Evolutionary conservation across 768 basidiomycete genomes (phyloP), one percentile per base, ranked within the genome.

Genomic region (Cystofilobasidium bisporidii): DNA sequence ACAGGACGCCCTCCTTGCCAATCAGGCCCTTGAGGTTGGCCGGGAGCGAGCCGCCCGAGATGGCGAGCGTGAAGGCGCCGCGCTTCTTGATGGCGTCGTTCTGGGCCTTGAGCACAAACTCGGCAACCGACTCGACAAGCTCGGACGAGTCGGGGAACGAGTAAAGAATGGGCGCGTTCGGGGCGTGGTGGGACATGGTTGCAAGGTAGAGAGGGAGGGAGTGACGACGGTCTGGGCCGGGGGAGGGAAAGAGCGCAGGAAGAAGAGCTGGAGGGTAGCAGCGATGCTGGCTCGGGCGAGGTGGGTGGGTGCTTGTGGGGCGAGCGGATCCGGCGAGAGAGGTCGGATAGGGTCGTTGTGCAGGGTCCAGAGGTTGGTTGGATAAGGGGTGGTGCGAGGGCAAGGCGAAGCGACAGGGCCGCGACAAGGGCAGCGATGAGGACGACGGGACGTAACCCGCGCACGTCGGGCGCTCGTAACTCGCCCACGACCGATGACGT

Each of bases 31-130:
- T 81, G 72, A 99, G 84, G 78, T 88, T 75, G 72, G 84, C 85
- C 32, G 94, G 92, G 45, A 98, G 82, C 0, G 88, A 89, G 11
- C 96, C 94, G 15, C 96, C 96, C 5, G 91, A 94, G 73, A 98
- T 80, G 66, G 96, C 96, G 75, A 99, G 75, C 64, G 91, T 88
- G 81, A 99, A 99, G 69, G 83, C 84, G 74, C 87, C 88, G 78
- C 90, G 86, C 79, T 88, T 91, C 75, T 85, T 84, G 74, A 98
- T 81, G 45, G 93, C 84, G 30, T 97, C 91, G 70, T 83, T 87
- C 80, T 98, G 94, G 0, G 88, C 89, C 71, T 87, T 88, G 72
- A 88, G 70, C 63, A 97, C 83, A 76, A 93, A 98, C 57, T 82
- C 77, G 0, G 92, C 88, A 72, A 99, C 85, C 0, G 84, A 81